Conservation (phyloP, 1,284 basidiomycete species). For the Sanghuangporus weigelae region DNA sequence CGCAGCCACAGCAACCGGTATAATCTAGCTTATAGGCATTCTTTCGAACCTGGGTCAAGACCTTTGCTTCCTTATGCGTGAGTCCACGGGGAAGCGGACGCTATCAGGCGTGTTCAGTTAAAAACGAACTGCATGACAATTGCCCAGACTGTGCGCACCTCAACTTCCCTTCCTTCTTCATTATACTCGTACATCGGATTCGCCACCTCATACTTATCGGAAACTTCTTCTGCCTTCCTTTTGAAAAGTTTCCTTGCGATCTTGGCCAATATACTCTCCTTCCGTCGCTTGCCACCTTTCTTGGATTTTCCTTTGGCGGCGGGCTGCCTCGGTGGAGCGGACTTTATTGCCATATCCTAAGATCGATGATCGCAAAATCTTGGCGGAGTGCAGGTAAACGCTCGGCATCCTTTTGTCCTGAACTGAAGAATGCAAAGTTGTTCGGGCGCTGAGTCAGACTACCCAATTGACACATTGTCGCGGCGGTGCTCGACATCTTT, state of each 20-base stretch:
- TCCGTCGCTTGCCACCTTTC: not conserved
- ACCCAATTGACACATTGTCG: no score
- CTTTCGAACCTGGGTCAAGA: slow-evolving; percentile 68
- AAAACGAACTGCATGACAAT: not conserved
- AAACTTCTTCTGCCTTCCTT: not conserved
- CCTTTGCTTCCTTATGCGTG: slow-evolving; percentile 67
- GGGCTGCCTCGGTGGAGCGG: not conserved
- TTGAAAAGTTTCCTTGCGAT: not conserved
- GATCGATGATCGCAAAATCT: no score
- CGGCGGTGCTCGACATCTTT: no score
- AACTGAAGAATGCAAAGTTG: no score
- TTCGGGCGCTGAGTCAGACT: no score
- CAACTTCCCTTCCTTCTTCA: no score
- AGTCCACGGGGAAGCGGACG: slow-evolving; percentile 73
- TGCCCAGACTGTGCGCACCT: not conserved
- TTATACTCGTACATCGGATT: not conserved
- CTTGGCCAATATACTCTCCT: not conserved
- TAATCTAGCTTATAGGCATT: slow-evolving; percentile 92
- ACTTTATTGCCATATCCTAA: not conserved
- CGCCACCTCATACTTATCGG: not conserved
- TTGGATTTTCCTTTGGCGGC: no score
- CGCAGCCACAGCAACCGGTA: slow-evolving; percentile 38
- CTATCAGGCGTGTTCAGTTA: slow-evolving; percentile 32
- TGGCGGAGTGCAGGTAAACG: no score
- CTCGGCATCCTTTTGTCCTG: no score